phyloP scores from a whole-genome alignment of 352 stramenopile genomes.

The Pythium folliculosum region DNA sequence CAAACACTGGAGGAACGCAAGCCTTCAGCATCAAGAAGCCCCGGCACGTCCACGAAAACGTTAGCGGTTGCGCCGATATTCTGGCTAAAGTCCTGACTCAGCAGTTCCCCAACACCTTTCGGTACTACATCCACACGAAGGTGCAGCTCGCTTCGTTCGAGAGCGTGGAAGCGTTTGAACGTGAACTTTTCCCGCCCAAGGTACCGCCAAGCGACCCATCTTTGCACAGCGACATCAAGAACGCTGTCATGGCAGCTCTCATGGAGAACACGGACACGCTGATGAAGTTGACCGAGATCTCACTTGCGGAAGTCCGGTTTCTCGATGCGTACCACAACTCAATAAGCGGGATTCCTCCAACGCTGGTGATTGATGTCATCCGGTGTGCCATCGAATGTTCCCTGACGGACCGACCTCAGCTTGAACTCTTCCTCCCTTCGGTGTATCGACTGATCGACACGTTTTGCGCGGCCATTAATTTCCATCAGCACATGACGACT shows the following conservation, averaged over 20 bases:
- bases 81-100: constrained; percentile 63
- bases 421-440: constrained; percentile 52
- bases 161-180: constrained; percentile 68
- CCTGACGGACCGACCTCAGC: constrained; percentile 35
- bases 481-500: constrained; percentile 72
- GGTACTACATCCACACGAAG: constrained; percentile 69
- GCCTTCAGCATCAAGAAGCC: constrained; percentile 47
- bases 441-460: constrained; percentile 58
- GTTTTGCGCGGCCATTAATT: constrained; percentile 73
- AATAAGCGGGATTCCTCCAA: constrained; percentile 44
- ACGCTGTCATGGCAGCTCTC: constrained; percentile 47
- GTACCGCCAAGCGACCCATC: constrained; percentile 49
- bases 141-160: constrained; percentile 76
- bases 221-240: constrained; percentile 63
- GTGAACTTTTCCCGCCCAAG: constrained; percentile 61
- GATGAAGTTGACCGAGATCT: constrained; percentile 52
- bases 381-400: constrained; percentile 57
- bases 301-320: constrained; percentile 63
- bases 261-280: constrained; percentile 50
- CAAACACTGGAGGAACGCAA: background rate
- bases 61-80: constrained; percentile 72
- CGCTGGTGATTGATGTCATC: constrained; percentile 62
- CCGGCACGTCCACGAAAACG: constrained; percentile 42
- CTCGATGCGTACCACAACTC: constrained; percentile 59
- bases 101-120: constrained; percentile 78